Evolutionary conservation across 2,329 filamentous ascomycete genomes (phyloP), one percentile per base, ranked within the genome.

Genomic region (Neonectria coccinea): DNA sequence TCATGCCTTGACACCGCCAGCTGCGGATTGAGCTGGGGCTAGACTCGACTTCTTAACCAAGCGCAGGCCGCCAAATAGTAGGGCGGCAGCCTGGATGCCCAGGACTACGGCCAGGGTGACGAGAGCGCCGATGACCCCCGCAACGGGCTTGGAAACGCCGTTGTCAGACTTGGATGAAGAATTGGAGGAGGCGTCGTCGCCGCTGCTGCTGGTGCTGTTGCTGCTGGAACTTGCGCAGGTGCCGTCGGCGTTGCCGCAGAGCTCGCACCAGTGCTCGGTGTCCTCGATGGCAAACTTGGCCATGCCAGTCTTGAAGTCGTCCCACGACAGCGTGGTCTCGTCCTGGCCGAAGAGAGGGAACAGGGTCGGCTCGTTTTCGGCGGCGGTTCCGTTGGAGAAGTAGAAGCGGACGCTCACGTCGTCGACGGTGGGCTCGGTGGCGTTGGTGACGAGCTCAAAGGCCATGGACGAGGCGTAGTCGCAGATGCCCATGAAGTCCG

Each of bases 381-480:
- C 80, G 20, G 84, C 85, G 44, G 86, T 85, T 59, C 87, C 87
- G 75, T 90, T 90, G 72, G 83, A 76, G 76, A 90, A 88, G 52
- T 86, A 79, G 80, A 90, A 90, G 70, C 88, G 86, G 18, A 90
- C 86, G 11, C 78, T 82, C 67, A 90, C 80, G 57, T 88, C 83
- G 31, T 81, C 70, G 33, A 54, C 44, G 62, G 72, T 67, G 11
- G 89, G 86, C 75, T 74, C 70, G 12, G 79, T 83, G 4, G 81
- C 80, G 85, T 85, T 79, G 69, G 87, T 87, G 58, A 89, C 82
- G 22, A 90, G 81, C 82, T 97, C 94, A 76, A 97, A 94, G 6
- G 84, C 84, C 87, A 97, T 93, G 68, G 89, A 89, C 3, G 90
- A 91, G 5, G 93, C 93, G 74, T 97, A 97, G 80, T 94, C 90